Evolutionary conservation across 164 flowering plant species (phyloP), one percentile per base, ranked within the genome.

Genomic region (Malania oleifera): DNA sequence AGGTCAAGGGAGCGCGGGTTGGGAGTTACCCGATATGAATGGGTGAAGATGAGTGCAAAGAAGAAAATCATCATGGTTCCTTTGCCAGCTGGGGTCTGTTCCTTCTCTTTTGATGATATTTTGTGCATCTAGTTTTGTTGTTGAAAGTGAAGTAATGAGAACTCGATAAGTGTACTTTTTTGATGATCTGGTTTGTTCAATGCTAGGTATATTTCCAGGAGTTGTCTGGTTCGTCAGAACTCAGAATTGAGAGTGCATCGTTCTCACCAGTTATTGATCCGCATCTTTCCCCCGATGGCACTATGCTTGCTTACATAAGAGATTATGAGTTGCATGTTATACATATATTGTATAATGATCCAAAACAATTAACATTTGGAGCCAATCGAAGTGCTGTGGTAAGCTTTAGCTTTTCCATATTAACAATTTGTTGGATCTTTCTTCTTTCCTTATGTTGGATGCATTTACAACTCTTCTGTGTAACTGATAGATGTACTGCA

Each of bases 1-100:
- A 80, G 98, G 56, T 50, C 64, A 48, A 82, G 96, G 75, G 98
- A 93, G 67, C 82, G 91, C 41, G 95, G 98, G 3, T 73, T 93
- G 60, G 98, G 96, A 14, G 98, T 93, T 31, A 93, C 96, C 0
- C 80, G 89, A n/a, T 93, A 89, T 60, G 96, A 93, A 65, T 89
- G 97, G 97, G 80, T 82, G 51, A 90, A 93, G 81, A 62, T 76
- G 24, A 59, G 66, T 68, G 64, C 77, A 2, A 74, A 63, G 70
- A 77, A 68, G 77, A 83, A 72, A 64, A 52, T 70, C 2, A 67
- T 93, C 48, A 84, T 89, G 90, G 93, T 93, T 60, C 97, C 98
- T 63, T 73, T 89, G 81, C 98, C 98, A 59, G 65, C 70, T 38
- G 98, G 98, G 92, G 98, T 89, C 44, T 28, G 95, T 76, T 72